Percentiles rank a stretch among this genome's conserved stretches.
Conservation (phyloP, 1,284 basidiomycete genomes). For the Apiotrichum siamense region DNA sequence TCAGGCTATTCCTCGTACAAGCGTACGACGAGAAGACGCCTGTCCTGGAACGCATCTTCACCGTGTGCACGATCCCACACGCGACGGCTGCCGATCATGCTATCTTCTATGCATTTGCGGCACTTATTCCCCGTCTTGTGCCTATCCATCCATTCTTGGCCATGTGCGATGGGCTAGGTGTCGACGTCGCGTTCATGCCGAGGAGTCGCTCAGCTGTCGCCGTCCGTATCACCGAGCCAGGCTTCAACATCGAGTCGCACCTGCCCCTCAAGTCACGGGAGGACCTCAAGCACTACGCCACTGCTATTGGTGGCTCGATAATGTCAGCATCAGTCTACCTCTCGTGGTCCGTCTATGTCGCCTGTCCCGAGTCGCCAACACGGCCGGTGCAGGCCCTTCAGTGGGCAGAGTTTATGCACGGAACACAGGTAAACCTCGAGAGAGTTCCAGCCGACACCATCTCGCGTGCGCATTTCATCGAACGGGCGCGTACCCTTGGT, state of each 20-base stretch:
- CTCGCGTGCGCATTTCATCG: background rate
- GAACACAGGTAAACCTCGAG: background rate
- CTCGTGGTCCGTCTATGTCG: constrained; percentile 40
- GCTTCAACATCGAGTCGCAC: constrained; percentile 16
- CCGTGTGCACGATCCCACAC: constrained; percentile 22
- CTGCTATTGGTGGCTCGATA: constrained; percentile 48
- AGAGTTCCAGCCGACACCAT: too few species aligned
- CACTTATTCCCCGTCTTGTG: constrained; percentile 36
- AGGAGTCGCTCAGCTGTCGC: background rate
- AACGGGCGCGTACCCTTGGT: constrained; percentile 44
- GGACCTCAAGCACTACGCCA: constrained; percentile 48
- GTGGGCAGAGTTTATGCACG: constrained; percentile 10
- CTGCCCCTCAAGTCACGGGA: constrained; percentile 43
- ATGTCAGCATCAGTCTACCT: constrained; percentile 48
- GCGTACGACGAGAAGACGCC: constrained; percentile 15
- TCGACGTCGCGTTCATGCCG: constrained; percentile 39
- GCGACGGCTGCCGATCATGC: constrained; percentile 20
- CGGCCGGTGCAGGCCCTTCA: constrained; percentile 18
- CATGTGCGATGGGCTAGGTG: constrained; percentile 45
- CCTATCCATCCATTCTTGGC: constrained; percentile 47
- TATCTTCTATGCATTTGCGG: constrained; percentile 44
- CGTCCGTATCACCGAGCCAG: background rate
- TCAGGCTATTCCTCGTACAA: constrained; percentile 25
- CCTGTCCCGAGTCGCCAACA: background rate
- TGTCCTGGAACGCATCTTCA: constrained; percentile 8